Percentiles rank a stretch among this genome's conserved stretches.
Evolutionary conservation across 345 rosid species (phyloP).

Genomic region (Trapa bicornis): DNA sequence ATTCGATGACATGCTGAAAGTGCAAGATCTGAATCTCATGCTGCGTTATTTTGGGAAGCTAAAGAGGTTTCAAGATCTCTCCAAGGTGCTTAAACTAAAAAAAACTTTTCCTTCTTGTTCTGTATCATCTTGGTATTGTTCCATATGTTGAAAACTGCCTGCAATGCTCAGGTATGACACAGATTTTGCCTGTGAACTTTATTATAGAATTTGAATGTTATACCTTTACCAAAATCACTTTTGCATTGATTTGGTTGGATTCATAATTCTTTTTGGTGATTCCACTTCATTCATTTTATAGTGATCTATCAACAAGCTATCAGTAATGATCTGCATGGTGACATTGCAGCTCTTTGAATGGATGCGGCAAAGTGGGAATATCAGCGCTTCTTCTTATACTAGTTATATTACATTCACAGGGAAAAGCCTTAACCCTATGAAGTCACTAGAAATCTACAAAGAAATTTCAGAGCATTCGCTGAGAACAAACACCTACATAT

Average conservation of each 20-base stretch:
- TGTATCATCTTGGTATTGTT: neutral
- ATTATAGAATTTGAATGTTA: neutral
- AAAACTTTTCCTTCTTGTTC: neutral
- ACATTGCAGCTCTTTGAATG: slow-evolving; percentile 69
- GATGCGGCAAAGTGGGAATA: slow-evolving; percentile 69
- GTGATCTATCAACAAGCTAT: neutral
- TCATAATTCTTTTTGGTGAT: neutral
- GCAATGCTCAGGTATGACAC: neutral
- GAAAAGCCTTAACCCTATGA: slow-evolving; percentile 36
- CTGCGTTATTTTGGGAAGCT: slow-evolving; percentile 57
- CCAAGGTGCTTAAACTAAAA: slow-evolving; percentile 32
- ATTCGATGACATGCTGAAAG: slow-evolving; percentile 43
- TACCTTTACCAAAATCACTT: neutral
- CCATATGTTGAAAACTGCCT: too few relatives aligned
- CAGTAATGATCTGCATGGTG: slow-evolving; percentile 10
- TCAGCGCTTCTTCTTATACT: slow-evolving; percentile 55
- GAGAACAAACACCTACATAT: slow-evolving; percentile 56
- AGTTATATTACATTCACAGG: slow-evolving; percentile 68
- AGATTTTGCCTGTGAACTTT: neutral
- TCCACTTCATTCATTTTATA: neutral
- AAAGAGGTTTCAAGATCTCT: slow-evolving; percentile 53
- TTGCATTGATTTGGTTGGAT: neutral
- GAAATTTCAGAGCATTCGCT: slow-evolving; percentile 47
- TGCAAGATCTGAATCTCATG: slow-evolving; percentile 71
- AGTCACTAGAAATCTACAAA: slow-evolving; percentile 63